A percentile compares a stretch with the other conserved stretches of the same genome.
phyloP scores from a whole-genome alignment of 2,329 filamentous ascomycete species.

The Triangularia verruculosa region DNA sequence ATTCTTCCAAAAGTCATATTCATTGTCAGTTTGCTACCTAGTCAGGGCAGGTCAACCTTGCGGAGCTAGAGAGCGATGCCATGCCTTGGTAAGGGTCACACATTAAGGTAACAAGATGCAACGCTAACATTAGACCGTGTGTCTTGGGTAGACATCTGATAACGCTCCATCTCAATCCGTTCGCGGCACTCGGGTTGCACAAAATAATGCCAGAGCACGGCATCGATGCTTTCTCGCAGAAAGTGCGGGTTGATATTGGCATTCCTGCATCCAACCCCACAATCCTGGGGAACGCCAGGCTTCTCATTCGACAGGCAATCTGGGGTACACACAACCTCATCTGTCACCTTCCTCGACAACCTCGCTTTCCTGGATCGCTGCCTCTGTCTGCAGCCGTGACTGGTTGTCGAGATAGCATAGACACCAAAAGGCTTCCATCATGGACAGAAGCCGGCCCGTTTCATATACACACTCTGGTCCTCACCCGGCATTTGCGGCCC shows the following conservation, averaged over 20 bases:
- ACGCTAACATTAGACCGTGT: no score
- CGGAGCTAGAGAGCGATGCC: no score
- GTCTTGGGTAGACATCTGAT: background rate
- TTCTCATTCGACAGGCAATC: conserved; percentile 24
- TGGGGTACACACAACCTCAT: conserved; percentile 21
- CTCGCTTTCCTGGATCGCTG: conserved; percentile 11
- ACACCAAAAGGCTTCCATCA: conserved; percentile 10
- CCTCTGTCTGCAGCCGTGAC: conserved; percentile 3
- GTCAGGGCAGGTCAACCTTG: no score
- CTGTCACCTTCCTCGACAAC: conserved; percentile 5
- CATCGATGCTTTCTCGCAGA: conserved; percentile 20
- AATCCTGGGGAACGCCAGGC: conserved; percentile 19
- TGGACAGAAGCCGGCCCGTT: conserved; percentile 20
- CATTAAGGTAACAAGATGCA: no score
- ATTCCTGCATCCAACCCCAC: conserved; percentile 16
- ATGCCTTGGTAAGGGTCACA: no score
- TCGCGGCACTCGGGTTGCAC: conserved; percentile 1
- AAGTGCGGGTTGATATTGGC: conserved; percentile 24
- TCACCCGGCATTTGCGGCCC: conserved; percentile 23
- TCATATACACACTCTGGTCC: conserved; percentile 21
- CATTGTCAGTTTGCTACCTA: no score
- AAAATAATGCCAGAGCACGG: conserved; percentile 9
- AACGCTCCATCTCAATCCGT: background rate
- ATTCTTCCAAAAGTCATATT: no score
- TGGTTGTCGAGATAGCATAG: conserved; percentile 3